These are phyloP conservation scores for Xanthoconium purpureum DNA, from an alignment of 768 basidiomycete species.

Conservation along the genomic window DNA sequence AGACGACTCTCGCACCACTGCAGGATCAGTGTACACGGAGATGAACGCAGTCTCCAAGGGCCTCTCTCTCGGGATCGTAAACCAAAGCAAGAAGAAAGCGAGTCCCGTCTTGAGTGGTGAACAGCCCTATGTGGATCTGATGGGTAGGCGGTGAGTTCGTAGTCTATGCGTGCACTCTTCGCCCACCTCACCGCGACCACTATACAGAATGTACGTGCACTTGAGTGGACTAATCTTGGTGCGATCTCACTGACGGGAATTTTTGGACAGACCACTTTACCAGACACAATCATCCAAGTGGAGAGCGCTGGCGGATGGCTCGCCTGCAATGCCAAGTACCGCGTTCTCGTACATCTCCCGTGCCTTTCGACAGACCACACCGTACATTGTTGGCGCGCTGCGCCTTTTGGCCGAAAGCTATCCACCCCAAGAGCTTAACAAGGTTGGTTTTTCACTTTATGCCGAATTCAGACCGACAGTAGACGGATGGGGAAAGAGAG, in stretches of 20 bases:
- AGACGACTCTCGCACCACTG: neutral
- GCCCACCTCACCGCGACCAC: neutral
- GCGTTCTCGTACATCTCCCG: slow-evolving; percentile 84
- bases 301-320: slow-evolving; percentile 75
- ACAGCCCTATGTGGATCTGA: slow-evolving; percentile 84
- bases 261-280: slow-evolving; percentile 65
- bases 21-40: slow-evolving; percentile 91
- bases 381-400: slow-evolving; percentile 74
- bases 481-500: slow-evolving; percentile 81
- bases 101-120: slow-evolving; percentile 55
- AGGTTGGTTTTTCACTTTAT: slow-evolving; percentile 74
- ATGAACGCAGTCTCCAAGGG: slow-evolving; percentile 89
- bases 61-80: slow-evolving; percentile 75
- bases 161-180: neutral
- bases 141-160: slow-evolving; percentile 62
- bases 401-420: slow-evolving; percentile 65
- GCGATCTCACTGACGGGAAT: slow-evolving; percentile 4
- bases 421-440: slow-evolving; percentile 54
- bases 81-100: slow-evolving; percentile 49
- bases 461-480: slow-evolving; percentile 82
- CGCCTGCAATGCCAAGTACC: slow-evolving; percentile 64
- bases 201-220: slow-evolving; percentile 40
- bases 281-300: slow-evolving; percentile 67
- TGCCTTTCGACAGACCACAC: slow-evolving; percentile 75
- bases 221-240: neutral